These are phyloP conservation scores for Halenospora varia DNA, from an alignment of 495 filamentous ascomycete genomes.

Conservation along the genomic window DNA sequence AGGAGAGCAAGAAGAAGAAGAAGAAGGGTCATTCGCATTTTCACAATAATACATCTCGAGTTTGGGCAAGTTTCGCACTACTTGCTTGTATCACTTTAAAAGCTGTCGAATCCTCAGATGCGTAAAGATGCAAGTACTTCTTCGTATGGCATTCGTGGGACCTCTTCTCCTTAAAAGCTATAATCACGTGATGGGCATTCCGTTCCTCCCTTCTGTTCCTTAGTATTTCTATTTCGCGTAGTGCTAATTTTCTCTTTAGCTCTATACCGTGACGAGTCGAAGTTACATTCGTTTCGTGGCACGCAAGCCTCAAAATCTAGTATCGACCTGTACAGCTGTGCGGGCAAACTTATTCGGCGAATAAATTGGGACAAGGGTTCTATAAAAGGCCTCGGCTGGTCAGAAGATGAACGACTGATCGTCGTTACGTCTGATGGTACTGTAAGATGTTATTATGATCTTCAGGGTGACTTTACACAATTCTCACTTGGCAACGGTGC, in stretches of 20 bases:
- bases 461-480: slow-evolving; percentile 91
- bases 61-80: too few species aligned
- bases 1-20: too few species aligned
- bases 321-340: slow-evolving; percentile 92
- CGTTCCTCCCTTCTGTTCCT: not conserved
- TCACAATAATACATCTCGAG: too few species aligned
- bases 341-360: slow-evolving; percentile 72
- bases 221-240: not conserved
- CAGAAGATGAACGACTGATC: slow-evolving; percentile 89
- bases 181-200: not conserved
- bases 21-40: too few species aligned
- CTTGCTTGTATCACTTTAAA: too few species aligned
- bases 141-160: too few species aligned
- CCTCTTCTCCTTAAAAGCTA: not conserved
- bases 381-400: slow-evolving; percentile 91
- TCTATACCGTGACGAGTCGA: slow-evolving; percentile 82
- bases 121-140: too few species aligned
- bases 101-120: too few species aligned
- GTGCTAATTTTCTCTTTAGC: slow-evolving; percentile 44
- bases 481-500: slow-evolving; percentile 92
- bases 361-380: slow-evolving; percentile 85
- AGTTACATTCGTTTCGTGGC: slow-evolving; percentile 72
- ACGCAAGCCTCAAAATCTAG: slow-evolving; percentile 69
- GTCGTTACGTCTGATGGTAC: slow-evolving; percentile 86
- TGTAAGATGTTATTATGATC: slow-evolving; percentile 85